phyloP scores from a whole-genome alignment of 371 early-diverging fungal species.

The Conidiobolus incongruus region DNA sequence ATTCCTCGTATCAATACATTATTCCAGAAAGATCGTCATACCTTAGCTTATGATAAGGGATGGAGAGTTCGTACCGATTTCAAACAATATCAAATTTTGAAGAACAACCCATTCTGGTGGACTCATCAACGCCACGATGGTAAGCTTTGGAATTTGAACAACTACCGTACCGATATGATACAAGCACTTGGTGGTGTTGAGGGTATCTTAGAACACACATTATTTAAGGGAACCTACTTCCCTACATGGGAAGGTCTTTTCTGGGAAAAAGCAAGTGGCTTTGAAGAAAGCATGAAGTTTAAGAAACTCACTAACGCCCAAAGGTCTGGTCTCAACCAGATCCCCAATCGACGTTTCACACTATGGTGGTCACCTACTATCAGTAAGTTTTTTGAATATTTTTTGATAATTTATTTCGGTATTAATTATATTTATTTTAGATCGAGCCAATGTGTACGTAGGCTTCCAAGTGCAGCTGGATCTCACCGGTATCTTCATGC shows the following conservation, averaged over 20 bases:
- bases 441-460: conserved; percentile 88
- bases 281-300: conserved; percentile 47
- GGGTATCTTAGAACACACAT: conserved; percentile 93
- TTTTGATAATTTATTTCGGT: too few species aligned
- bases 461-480: conserved; percentile 99
- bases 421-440: too few species aligned
- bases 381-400: too few species aligned
- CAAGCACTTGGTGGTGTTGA: conserved; percentile 97
- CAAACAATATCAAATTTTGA: conserved; percentile 89
- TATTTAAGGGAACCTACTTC: conserved; percentile 94
- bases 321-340: conserved; percentile 91
- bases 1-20: conserved; percentile 97
- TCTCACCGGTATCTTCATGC: conserved; percentile 98
- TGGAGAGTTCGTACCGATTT: conserved; percentile 95
- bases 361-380: conserved; percentile 99
- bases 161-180: conserved; percentile 96
- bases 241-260: conserved; percentile 97
- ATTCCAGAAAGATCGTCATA: conserved; percentile 87
- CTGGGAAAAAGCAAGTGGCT: conserved; percentile 74
- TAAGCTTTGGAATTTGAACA: conserved; percentile 90
- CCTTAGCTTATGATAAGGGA: conserved; percentile 95
- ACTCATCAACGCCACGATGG: conserved; percentile 89
- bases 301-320: conserved; percentile 98
- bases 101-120: conserved; percentile 94
- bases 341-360: conserved; percentile 99